phyloP scores from a whole-genome alignment of 2,329 filamentous ascomycete genomes.

The Colletotrichum viniferum region DNA sequence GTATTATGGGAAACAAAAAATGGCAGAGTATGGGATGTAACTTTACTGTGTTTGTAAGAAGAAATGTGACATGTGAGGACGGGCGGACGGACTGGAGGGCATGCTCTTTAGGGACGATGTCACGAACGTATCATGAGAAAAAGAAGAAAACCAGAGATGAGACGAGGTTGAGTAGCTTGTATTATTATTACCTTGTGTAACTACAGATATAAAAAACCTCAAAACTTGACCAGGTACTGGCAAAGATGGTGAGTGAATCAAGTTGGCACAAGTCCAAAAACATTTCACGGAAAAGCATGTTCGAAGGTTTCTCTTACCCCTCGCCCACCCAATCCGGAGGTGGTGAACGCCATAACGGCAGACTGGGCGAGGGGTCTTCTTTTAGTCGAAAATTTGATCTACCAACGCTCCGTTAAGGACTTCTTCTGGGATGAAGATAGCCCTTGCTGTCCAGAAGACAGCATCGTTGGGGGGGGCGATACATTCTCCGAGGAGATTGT shows the following conservation, averaged over 20 bases:
- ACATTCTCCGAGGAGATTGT: neutral
- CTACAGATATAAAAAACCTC: neutral
- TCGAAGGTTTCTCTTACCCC: constrained; percentile 47
- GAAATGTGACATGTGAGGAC: neutral
- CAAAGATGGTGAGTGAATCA: neutral
- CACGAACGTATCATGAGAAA: neutral
- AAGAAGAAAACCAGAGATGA: neutral
- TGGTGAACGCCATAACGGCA: constrained; percentile 29
- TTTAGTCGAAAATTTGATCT: constrained; percentile 50
- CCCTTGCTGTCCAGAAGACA: constrained; percentile 76
- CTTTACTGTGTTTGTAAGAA: neutral
- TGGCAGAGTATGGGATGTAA: neutral
- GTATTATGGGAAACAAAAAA: neutral
- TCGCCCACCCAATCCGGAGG: constrained; percentile 38
- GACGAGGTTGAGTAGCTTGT: neutral
- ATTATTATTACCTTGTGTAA: neutral
- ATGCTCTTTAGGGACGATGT: neutral
- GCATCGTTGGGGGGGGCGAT: constrained; percentile 62
- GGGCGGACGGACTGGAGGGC: neutral
- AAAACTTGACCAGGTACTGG: neutral
- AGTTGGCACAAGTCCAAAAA: neutral
- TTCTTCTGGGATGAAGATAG: constrained; percentile 70
- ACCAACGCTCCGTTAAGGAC: constrained; percentile 86
- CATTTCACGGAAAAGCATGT: constrained; percentile 27
- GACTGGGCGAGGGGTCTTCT: constrained; percentile 42